phyloP scores from a whole-genome alignment of 2,329 filamentous ascomycete genomes.

The Nemania sp. region DNA sequence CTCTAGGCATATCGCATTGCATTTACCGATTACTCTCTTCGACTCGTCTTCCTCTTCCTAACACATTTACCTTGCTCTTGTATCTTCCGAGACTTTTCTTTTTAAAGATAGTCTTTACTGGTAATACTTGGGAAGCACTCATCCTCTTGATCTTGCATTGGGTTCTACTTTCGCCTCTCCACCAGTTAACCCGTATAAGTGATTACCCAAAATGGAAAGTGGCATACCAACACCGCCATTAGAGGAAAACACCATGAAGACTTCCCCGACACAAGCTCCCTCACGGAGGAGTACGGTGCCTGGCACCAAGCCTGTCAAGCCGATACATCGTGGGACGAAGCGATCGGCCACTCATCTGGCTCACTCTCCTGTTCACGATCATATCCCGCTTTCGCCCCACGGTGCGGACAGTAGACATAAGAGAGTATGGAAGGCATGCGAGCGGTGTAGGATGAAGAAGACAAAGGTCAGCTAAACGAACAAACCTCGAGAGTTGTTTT shows the following conservation, averaged over 20 bases:
- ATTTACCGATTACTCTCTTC: slow-evolving; percentile 32
- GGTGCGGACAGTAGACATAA: slow-evolving; percentile 62
- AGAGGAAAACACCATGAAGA: slow-evolving; percentile 42
- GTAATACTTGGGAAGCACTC: not conserved
- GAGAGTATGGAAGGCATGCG: slow-evolving; percentile 69
- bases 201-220: slow-evolving; percentile 51
- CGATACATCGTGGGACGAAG: slow-evolving; percentile 56
- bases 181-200: slow-evolving; percentile 25
- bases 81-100: slow-evolving; percentile 3
- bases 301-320: slow-evolving; percentile 53
- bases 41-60: slow-evolving; percentile 15
- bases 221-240: slow-evolving; percentile 58
- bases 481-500: not conserved
- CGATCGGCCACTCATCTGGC: slow-evolving; percentile 50
- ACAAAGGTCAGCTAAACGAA: slow-evolving; percentile 58
- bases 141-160: slow-evolving; percentile 6
- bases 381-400: slow-evolving; percentile 46
- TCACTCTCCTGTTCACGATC: slow-evolving; percentile 45
- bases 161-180: slow-evolving; percentile 1
- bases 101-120: slow-evolving; percentile 7
- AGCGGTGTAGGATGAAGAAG: slow-evolving; percentile 71
- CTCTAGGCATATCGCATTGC: slow-evolving; percentile 33
- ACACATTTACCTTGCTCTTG: slow-evolving; percentile 9
- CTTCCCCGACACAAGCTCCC: slow-evolving; percentile 25
- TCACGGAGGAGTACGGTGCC: slow-evolving; percentile 40